Evolutionary conservation across 2,329 filamentous ascomycete species (phyloP).

Genomic region (Cephalotrichum gorgonifer): DNA sequence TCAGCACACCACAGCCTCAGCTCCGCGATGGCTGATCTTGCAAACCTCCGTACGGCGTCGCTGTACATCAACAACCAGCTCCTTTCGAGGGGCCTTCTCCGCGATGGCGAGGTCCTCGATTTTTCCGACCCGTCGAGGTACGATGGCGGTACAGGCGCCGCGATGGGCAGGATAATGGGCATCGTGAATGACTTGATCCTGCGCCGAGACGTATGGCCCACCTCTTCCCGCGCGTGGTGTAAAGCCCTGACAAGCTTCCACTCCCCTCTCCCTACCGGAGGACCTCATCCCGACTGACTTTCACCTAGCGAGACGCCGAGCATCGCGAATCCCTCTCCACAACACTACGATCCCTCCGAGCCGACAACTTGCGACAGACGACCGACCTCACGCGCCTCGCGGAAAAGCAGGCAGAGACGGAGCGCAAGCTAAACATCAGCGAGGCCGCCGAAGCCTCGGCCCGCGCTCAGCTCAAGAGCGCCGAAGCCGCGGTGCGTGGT

Average conservation of each 20-base stretch:
- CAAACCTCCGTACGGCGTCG: conserved; percentile 57
- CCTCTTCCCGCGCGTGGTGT: too few relatives aligned
- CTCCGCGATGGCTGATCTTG: conserved; percentile 41
- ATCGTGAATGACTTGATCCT: conserved; percentile 89
- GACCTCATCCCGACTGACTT: neutral
- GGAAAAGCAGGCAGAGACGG: conserved; percentile 42
- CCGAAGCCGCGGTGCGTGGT: conserved; percentile 63
- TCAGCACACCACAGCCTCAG: neutral
- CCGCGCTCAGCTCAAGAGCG: conserved; percentile 58
- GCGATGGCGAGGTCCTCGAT: conserved; percentile 65
- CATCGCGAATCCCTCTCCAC: conserved; percentile 74
- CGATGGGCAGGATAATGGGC: conserved; percentile 81
- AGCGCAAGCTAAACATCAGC: conserved; percentile 43
- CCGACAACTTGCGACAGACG: conserved; percentile 64
- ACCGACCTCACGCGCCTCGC: conserved; percentile 52
- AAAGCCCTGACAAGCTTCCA: conserved; percentile 22
- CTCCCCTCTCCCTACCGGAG: neutral
- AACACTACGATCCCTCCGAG: conserved; percentile 65
- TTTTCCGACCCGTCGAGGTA: conserved; percentile 64
- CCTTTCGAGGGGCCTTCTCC: conserved; percentile 52
- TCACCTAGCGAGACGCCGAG: conserved; percentile 67
- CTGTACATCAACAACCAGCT: conserved; percentile 66
- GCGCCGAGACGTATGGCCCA: conserved; percentile 84
- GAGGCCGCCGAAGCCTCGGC: conserved; percentile 64
- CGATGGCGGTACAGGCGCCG: conserved; percentile 48